phyloP scores from a whole-genome alignment of 2,329 filamentous ascomycete species.

The Trichoderma atrobrunneum region DNA sequence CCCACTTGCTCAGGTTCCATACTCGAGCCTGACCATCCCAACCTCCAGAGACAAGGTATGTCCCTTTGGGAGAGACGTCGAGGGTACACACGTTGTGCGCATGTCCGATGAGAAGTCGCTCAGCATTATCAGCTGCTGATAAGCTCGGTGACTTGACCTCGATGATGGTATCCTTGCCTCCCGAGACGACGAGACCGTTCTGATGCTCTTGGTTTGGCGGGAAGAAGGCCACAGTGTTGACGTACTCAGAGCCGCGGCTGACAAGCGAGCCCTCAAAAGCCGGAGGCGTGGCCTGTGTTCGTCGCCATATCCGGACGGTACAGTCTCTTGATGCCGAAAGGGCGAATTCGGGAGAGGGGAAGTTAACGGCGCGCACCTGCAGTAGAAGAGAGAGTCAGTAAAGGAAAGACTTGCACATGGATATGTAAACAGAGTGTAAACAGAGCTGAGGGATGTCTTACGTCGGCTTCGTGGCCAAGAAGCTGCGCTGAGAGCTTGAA shows the following conservation, averaged over 20 bases:
- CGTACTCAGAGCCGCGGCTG: conserved; percentile 76
- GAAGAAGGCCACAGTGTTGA: conserved; percentile 80
- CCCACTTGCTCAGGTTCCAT: conserved; percentile 86
- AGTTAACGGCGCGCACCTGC: conserved; percentile 83
- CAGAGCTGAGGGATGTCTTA: conserved; percentile 44
- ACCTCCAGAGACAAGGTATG: conserved; percentile 81
- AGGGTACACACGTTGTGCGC: conserved; percentile 83
- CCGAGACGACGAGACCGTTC: conserved; percentile 80
- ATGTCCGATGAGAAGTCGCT: conserved; percentile 83
- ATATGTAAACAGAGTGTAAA: background rate
- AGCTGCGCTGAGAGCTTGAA: conserved; percentile 94
- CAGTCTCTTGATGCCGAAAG: conserved; percentile 89
- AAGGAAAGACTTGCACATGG: background rate
- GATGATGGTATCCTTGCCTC: conserved; percentile 88
- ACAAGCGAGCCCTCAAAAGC: conserved; percentile 74
- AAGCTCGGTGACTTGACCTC: conserved; percentile 76
- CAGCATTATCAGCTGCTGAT: conserved; percentile 69
- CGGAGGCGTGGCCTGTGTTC: conserved; percentile 62
- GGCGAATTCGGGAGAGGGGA: conserved; percentile 68
- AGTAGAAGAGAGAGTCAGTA: conserved; percentile 21
- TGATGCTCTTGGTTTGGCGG: conserved; percentile 66
- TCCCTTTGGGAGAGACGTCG: conserved; percentile 70
- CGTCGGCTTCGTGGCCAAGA: conserved; percentile 88
- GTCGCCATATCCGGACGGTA: conserved; percentile 83
- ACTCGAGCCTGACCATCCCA: conserved; percentile 89